These are phyloP conservation scores for Eleusine indica DNA, from an alignment of 176 grass and related monocot species.

Conservation along the genomic window DNA sequence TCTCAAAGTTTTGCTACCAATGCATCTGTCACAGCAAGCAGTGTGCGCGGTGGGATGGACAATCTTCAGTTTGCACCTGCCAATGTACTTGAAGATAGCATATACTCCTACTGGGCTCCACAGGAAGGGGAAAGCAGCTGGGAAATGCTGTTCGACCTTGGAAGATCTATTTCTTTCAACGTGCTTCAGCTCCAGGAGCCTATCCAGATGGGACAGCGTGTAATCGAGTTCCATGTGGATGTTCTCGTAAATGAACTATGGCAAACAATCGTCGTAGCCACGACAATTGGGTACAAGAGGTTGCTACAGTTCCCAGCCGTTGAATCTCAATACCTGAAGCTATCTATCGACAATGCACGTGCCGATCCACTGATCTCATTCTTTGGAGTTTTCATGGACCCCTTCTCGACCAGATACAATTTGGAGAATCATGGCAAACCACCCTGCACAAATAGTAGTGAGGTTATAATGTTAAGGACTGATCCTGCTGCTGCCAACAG, in stretches of 20 bases:
- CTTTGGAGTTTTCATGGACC: slow-evolving; percentile 73
- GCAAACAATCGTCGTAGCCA: slow-evolving; percentile 58
- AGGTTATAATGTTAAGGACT: slow-evolving; percentile 38
- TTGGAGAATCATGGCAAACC: slow-evolving; percentile 27
- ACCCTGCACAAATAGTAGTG: slow-evolving; percentile 29
- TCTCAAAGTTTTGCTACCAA: slow-evolving; percentile 68
- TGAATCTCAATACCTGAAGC: slow-evolving; percentile 60
- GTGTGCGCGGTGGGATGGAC: slow-evolving; percentile 58
- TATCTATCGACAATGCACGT: slow-evolving; percentile 52
- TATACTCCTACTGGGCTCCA: slow-evolving; percentile 83
- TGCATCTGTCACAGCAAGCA: slow-evolving; percentile 62
- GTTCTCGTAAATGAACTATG: slow-evolving; percentile 52
- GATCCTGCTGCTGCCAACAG: slow-evolving; percentile 28
- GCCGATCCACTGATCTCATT: slow-evolving; percentile 77
- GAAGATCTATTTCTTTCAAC: slow-evolving; percentile 60
- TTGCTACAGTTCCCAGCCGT: slow-evolving; percentile 53
- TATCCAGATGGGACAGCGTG: slow-evolving; percentile 92
- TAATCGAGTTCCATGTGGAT: slow-evolving; percentile 73
- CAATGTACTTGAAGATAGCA: slow-evolving; percentile 58
- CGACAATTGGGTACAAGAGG: slow-evolving; percentile 91
- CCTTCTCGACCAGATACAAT: slow-evolving; percentile 45
- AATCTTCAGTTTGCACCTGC: slow-evolving; percentile 66
- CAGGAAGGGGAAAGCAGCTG: slow-evolving; percentile 58
- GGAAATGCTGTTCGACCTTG: slow-evolving; percentile 65
- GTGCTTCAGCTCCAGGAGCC: slow-evolving; percentile 88